Percentiles rank a stretch among this genome's conserved stretches.
These are phyloP conservation scores for Lineolata rhizophorae DNA, from an alignment of 495 filamentous ascomycete species.

Conservation along the genomic window DNA sequence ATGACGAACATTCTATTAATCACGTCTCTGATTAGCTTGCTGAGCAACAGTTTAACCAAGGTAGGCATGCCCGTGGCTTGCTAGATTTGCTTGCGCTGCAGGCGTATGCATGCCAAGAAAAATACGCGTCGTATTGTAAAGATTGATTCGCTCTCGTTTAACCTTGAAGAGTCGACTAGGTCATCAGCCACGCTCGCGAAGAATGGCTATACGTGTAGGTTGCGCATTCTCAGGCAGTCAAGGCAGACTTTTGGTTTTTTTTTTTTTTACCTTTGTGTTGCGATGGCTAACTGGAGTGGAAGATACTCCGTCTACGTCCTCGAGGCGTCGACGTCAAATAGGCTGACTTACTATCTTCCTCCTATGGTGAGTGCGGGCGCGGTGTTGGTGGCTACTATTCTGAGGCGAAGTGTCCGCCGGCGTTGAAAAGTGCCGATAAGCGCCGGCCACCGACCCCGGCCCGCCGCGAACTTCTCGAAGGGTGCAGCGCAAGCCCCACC, in stretches of 20 bases:
- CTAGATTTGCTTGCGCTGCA: too few species aligned
- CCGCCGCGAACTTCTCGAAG: too few species aligned
- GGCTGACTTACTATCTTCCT: slow-evolving; percentile 20
- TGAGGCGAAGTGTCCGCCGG: background rate
- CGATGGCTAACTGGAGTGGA: too few species aligned
- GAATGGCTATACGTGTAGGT: slow-evolving; percentile 20
- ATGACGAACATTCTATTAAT: slow-evolving; percentile 83
- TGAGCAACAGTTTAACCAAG: slow-evolving; percentile 73
- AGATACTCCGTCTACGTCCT: slow-evolving; percentile 21
- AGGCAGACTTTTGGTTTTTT: background rate
- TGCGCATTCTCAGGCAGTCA: background rate
- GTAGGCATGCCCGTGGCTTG: slow-evolving; percentile 27
- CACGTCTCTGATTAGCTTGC: slow-evolving; percentile 74
- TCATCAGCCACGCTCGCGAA: slow-evolving; percentile 18
- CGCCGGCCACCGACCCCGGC: background rate
- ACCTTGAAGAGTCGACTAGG: slow-evolving; percentile 4
- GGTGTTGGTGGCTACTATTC: background rate
- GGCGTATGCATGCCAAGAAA: too few species aligned
- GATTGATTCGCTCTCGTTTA: slow-evolving; percentile 8
- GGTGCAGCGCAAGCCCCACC: too few species aligned
- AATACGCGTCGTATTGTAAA: too few species aligned
- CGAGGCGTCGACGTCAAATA: slow-evolving; percentile 19
- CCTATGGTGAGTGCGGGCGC: slow-evolving; percentile 15
- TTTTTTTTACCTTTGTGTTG: background rate
- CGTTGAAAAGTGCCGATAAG: background rate